A percentile compares a stretch with the other conserved stretches of the same genome.
These are phyloP conservation scores for Candida suzukii DNA, from an alignment of 805 yeast genomes.

Conservation along the genomic window DNA sequence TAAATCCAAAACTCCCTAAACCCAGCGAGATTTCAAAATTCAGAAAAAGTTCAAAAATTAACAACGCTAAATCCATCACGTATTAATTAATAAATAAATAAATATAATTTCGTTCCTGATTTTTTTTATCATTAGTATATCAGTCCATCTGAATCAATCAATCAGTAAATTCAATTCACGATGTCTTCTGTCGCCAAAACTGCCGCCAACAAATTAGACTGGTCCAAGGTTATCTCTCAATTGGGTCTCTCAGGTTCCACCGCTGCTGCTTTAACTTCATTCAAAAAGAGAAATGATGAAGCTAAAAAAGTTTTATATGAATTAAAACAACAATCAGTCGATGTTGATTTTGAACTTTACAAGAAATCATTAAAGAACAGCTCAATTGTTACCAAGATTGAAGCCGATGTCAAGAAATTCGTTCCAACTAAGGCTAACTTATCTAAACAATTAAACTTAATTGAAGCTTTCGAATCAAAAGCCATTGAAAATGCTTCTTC, in stretches of 20 bases:
- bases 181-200: constrained; percentile 33
- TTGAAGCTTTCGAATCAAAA: constrained; percentile 89
- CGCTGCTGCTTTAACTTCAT: constrained; percentile 78
- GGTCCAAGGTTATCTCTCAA: constrained; percentile 85
- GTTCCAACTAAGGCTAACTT: constrained; percentile 82
- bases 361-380: constrained; percentile 75
- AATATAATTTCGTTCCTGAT: neutral
- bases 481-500: constrained; percentile 93
- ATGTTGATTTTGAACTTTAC: constrained; percentile 79
- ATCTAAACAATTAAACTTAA: constrained; percentile 83
- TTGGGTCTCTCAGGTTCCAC: constrained; percentile 92
- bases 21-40: too few species aligned
- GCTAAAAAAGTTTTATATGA: constrained; percentile 78
- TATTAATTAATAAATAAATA: neutral
- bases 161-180: neutral
- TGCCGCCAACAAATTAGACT: constrained; percentile 84
- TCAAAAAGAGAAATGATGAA: constrained; percentile 98
- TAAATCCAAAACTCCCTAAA: too few species aligned
- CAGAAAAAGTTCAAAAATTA: too few species aligned
- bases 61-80: too few species aligned
- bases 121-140: too few species aligned
- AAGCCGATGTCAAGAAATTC: constrained; percentile 67
- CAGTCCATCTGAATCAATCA: neutral
- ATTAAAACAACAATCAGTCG: constrained; percentile 64
- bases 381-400: constrained; percentile 72